Evolutionary conservation across 2,329 filamentous ascomycete species (phyloP), one percentile per base, ranked within the genome.

Genomic region (Cercospora sojina): DNA sequence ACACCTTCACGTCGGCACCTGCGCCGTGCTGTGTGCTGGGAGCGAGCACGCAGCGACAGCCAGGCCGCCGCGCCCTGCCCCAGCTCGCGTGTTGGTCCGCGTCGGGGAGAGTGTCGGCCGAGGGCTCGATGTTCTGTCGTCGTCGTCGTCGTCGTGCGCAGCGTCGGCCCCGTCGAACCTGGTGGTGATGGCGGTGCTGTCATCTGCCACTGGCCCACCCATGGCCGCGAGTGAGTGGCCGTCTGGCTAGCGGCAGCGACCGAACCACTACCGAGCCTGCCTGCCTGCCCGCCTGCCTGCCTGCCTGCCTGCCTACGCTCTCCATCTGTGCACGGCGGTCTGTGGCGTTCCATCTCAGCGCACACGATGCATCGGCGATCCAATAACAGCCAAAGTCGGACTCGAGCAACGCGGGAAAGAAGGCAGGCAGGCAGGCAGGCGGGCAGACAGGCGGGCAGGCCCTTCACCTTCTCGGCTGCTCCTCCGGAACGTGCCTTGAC

Each of bases 191-290:
- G 29, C 55, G 32, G 18, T 35, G 55, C 55, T 58, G n/a, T 12
- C 32, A 32, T 18, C 25, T 59, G 57, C 29, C 23, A n/a, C n/a
- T n/a, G n/a, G n/a, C n/a, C n/a, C n/a, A 16, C 10, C 20, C 32
- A 59, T 41, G 57, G 13, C 31, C 32, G 32, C 57, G 35, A 41
- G n/a, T n/a, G n/a, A n/a, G 35, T 41, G 35, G 35, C 32, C 23
- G 32, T 25, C 32, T 25, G n/a, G n/a, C 18, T 18, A 20, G n/a
- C 35, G 25, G 57, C 25, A 20, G 32, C n/a, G n/a, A n/a, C 57
- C 57, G 57, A 59, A 41, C 32, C 57, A 59, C 57, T 59, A n/a
- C 57, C 57, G 57, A 59, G 57, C 57, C 32, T 29, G 57, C 57
- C 25, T 59, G 25, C 32, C 43, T 57, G n/a, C n/a, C n/a, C n/a